Evolutionary conservation across 2,329 filamentous ascomycete species (phyloP), one percentile per base, ranked within the genome.

Genomic region (Setomelanomma holmii): DNA sequence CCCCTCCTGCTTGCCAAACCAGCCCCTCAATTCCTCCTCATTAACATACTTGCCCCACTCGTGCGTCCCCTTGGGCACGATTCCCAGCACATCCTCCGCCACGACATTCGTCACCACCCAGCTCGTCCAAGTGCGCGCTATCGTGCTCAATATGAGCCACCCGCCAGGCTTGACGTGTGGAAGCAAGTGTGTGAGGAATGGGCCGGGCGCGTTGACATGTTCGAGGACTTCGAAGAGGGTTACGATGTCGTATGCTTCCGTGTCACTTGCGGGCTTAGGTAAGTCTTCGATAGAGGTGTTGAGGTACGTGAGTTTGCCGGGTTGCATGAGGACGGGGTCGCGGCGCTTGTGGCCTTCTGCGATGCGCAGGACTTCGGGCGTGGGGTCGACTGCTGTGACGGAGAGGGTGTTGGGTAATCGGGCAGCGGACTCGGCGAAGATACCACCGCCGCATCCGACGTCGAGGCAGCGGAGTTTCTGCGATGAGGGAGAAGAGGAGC

Each of bases 31-130:
- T 80, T 98, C 93, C 12, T 84, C 80, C 58, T 90, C 89, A 70
- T 97, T 95, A 61, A 99, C 88, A 77, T 98, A 99, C 79, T 98
- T 96, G 57, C 82, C 82, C 95, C 95, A 99, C 74, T 97, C 92
- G 77, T 99, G 95, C 40, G 95, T 99, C 1, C 95, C 95, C 59
- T 84, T 85, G 8, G 95, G 95, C 50, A 99, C 95, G 55, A 98
- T 91, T 4, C 90, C 82, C 71, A 96, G 66, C 51, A 97, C 72
- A 77, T 95, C 90, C 78, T 99, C 95, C 0, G 95, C 95, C 58
- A 96, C 82, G 20, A 98, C 79, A 67, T 96, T 96, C 2, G 96
- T 99, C 11, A 93, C 92, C 40, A 97, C 76, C 88, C 91, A 99
- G 63, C 90, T 95, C 56, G 86, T 86, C 83, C 90, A 90, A 1